Base-by-base conservation (phyloP, 495 filamentous ascomycete species). In the Beverwykella pulmonaria region DNA sequence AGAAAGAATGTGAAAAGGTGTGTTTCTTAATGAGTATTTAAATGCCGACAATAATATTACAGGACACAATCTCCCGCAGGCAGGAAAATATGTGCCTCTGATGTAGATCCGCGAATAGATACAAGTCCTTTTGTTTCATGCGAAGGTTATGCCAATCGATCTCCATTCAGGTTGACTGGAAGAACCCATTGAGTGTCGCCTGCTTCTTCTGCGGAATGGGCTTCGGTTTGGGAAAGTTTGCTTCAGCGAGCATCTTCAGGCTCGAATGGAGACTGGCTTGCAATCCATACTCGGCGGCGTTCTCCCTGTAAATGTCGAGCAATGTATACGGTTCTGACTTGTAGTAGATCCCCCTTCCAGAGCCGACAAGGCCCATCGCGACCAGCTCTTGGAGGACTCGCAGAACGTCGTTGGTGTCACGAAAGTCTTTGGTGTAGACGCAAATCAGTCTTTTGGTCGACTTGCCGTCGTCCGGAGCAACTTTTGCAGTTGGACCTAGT, bases 261-360 rank as follows among this genome's bases (percentile, higher is more conserved):
- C 80, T 82, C 9, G 71, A 75, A 62, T 86, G 87, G 63, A 85
- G 72, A 9, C 83, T 87, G 39, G 89, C 85, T 71, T 82, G 83
- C 49, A 95, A 78, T 30, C 83, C 83, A 79, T 86, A 93, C 8
- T 82, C 75, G 0, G 27, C 46, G 20, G 65, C 65, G 75, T 94
- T 96, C 10, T 82, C 80, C 1, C 79, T 78, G 39, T 80, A 82
- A 34, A 95, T 85, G 10, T 84, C 84, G 27, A 95, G 77, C 69
- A 88, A 78, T 1, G 92, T 93, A 67, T 84, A 93, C 0, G 86
- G 89, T 81, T 95, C 92, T 59, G 80, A 83, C 73, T 95, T 94
- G 75, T 95, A 96, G 65, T 90, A 93, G 54, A 95, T 84, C 15
- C 81, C 79, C 60, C 73, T 79, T 14, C 50, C 46, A 23, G 48